These are phyloP conservation scores for Fusarium virguliforme DNA, from an alignment of 2,329 filamentous ascomycete genomes.

Conservation along the genomic window DNA sequence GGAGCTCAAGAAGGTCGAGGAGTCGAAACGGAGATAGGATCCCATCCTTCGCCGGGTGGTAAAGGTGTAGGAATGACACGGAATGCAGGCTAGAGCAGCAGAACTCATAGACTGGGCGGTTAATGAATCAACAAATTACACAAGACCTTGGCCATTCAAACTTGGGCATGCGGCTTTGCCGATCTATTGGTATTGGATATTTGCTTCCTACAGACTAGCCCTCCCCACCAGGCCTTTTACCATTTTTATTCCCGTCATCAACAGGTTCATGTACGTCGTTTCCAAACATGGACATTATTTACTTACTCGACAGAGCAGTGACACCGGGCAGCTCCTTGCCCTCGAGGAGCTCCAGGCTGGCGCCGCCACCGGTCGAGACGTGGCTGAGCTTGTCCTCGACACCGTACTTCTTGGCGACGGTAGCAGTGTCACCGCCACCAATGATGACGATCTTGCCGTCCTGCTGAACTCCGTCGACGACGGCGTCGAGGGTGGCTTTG, in stretches of 20 bases:
- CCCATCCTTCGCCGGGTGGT: conserved; percentile 33
- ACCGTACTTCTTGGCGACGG: conserved; percentile 96
- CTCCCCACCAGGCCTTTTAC: conserved; percentile 53
- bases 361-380: conserved; percentile 96
- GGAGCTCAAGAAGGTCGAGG: conserved; percentile 94
- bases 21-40: conserved; percentile 74
- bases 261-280: conserved; percentile 46
- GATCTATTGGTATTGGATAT: conserved; percentile 48
- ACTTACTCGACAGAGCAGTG: conserved; percentile 86
- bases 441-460: conserved; percentile 97
- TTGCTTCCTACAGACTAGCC: conserved; percentile 57
- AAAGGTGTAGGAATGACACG: conserved; percentile 38
- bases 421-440: conserved; percentile 97
- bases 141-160: conserved; percentile 17
- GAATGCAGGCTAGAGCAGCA: conserved; percentile 34
- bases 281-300: conserved; percentile 54
- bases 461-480: conserved; percentile 81
- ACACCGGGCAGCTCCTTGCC: conserved; percentile 98
- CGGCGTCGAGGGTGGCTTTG: conserved; percentile 91
- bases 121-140: conserved; percentile 42
- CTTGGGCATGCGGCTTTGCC: conserved; percentile 27
- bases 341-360: conserved; percentile 95
- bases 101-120: conserved; percentile 41
- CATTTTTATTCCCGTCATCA: conserved; percentile 55
- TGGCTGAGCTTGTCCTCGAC: conserved; percentile 98